phyloP scores from a whole-genome alignment of 768 basidiomycete species.

The Leucocoprinus birnbaumii region DNA sequence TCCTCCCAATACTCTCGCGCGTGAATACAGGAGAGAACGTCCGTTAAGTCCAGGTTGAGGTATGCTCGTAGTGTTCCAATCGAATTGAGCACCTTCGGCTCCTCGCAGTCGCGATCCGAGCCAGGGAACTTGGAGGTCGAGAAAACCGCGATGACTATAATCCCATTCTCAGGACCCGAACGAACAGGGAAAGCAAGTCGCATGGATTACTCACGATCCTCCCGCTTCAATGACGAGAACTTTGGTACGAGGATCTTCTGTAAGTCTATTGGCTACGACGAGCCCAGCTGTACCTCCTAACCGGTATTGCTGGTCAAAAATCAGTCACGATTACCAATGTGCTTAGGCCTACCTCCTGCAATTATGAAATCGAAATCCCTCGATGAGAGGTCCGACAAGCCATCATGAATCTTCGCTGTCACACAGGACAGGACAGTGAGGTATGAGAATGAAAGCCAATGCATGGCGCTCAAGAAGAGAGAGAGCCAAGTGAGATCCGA shows the following conservation, averaged over 20 bases:
- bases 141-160: slow-evolving; percentile 16
- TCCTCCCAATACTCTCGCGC: slow-evolving; percentile 26
- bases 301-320: not conserved
- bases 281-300: slow-evolving; percentile 21
- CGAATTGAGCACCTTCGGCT: slow-evolving; percentile 15
- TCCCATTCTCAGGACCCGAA: too few species aligned
- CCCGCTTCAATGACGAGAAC: slow-evolving; percentile 27
- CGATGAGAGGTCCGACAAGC: not conserved
- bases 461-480: not conserved
- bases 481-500: not conserved
- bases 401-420: not conserved
- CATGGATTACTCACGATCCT: slow-evolving; percentile 18
- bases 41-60: slow-evolving; percentile 22
- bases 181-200: too few species aligned
- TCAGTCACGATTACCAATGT: too few species aligned
- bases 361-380: slow-evolving; percentile 12
- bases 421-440: not conserved
- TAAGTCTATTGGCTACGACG: slow-evolving; percentile 23
- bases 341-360: slow-evolving; percentile 9
- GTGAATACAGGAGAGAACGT: slow-evolving; percentile 17
- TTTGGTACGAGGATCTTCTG: slow-evolving; percentile 20
- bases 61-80: slow-evolving; percentile 27
- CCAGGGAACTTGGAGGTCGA: slow-evolving; percentile 15
- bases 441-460: not conserved
- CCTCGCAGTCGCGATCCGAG: slow-evolving; percentile 4